A percentile compares a stretch with the other conserved stretches of the same genome.
Conservation (phyloP, 345 rosid genomes). For the Aquilaria yunnanensis region DNA sequence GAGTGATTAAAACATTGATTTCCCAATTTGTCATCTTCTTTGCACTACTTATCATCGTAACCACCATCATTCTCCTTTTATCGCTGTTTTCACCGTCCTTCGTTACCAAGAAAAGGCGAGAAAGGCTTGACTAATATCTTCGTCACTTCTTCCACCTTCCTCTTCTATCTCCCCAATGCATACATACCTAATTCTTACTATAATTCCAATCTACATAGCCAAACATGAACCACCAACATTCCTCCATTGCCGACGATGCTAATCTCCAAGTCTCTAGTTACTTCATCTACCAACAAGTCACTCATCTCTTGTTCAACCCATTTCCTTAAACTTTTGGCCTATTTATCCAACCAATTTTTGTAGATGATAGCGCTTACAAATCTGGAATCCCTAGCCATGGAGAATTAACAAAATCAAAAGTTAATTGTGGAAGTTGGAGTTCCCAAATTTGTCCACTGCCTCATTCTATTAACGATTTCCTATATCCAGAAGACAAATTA, state of each 20-base stretch:
- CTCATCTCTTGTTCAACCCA: slow-evolving; percentile 44
- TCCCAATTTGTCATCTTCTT: too few relatives aligned
- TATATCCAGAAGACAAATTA: too few relatives aligned
- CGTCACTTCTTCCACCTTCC: too few relatives aligned
- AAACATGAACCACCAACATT: not conserved
- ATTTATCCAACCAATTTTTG: slow-evolving; percentile 16
- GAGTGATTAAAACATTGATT: too few relatives aligned
- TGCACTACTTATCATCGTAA: too few relatives aligned
- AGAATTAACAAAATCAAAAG: slow-evolving; percentile 42
- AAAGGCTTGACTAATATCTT: too few relatives aligned
- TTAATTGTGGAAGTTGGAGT: slow-evolving; percentile 47
- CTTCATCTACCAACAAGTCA: slow-evolving; percentile 43
- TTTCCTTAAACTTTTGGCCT: slow-evolving; percentile 30
- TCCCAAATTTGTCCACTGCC: slow-evolving; percentile 28
- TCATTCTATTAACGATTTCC: slow-evolving; percentile 10
- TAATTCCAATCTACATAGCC: not conserved
- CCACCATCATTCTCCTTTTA: too few relatives aligned
- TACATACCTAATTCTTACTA: not conserved
- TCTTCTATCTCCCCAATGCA: not conserved
- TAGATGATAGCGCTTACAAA: slow-evolving; percentile 24
- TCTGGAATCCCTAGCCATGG: slow-evolving; percentile 41
- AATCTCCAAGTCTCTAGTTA: slow-evolving; percentile 56
- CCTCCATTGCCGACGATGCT: slow-evolving; percentile 20
- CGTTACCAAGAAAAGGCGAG: too few relatives aligned
- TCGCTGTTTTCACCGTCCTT: too few relatives aligned